phyloP scores from a whole-genome alignment of 371 early-diverging fungal species.

The Rhizopus delemar region DNA sequence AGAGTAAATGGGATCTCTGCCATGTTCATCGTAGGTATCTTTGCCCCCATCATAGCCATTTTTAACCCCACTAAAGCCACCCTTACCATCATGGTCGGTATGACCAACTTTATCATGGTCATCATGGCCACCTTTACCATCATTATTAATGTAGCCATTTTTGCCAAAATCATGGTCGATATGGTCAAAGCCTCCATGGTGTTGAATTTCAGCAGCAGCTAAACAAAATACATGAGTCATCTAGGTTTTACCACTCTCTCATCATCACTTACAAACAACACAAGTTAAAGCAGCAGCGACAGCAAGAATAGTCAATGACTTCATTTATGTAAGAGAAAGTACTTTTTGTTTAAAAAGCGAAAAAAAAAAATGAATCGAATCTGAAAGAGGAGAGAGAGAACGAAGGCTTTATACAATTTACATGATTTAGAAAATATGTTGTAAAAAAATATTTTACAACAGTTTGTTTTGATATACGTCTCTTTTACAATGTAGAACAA shows the following conservation, averaged over 20 bases:
- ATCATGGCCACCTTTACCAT: neutral
- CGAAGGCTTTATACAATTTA: neutral
- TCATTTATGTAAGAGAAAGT: slow-evolving; percentile 14
- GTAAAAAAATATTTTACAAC: slow-evolving; percentile 1
- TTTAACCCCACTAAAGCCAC: neutral
- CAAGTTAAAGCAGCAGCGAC: slow-evolving; percentile 25
- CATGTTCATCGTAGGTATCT: neutral
- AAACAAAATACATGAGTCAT: neutral
- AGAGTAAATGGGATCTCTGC: neutral
- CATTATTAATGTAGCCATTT: neutral
- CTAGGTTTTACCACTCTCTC: neutral
- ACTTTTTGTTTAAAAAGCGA: neutral
- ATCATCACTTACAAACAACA: slow-evolving; percentile 21
- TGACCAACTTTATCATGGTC: neutral
- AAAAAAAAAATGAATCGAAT: neutral
- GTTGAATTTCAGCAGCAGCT: neutral
- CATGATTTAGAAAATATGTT: slow-evolving; percentile 1
- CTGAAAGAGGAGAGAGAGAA: neutral
- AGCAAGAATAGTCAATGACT: slow-evolving; percentile 26
- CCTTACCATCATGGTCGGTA: neutral
- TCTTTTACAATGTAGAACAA: neutral
- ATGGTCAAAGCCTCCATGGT: neutral
- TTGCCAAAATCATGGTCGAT: neutral
- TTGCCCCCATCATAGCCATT: neutral
- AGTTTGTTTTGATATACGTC: slow-evolving; percentile 2